phyloP scores from a whole-genome alignment of 305 asterid species.

The Vinca major region DNA sequence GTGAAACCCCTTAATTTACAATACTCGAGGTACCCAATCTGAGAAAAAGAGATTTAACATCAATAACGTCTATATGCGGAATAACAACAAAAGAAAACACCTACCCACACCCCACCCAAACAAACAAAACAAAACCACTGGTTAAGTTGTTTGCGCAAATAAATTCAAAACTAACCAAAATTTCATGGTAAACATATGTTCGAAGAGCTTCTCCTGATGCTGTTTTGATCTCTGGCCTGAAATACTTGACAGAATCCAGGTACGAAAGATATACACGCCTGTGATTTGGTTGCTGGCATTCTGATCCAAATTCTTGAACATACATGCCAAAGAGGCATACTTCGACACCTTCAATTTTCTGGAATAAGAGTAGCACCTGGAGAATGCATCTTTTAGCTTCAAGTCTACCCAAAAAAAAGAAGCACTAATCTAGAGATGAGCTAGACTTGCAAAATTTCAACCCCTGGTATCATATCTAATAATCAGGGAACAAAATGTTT shows the following conservation, averaged over 20 bases:
- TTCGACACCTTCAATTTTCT: constrained; percentile 96
- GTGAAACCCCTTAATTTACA: constrained; percentile 92
- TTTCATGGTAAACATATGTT: constrained; percentile 94
- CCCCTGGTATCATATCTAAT: not conserved
- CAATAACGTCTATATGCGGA: constrained; percentile 19
- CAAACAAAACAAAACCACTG: not conserved
- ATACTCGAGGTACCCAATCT: constrained; percentile 94
- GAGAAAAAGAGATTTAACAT: constrained; percentile 13
- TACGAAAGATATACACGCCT: constrained; percentile 96
- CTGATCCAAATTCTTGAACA: constrained; percentile 97
- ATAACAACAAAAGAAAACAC: not conserved
- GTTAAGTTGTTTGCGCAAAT: constrained; percentile 3
- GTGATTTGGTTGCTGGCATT: constrained; percentile 92
- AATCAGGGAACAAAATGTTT: not conserved
- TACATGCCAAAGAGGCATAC: constrained; percentile 99
- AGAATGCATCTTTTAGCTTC: constrained; percentile 19
- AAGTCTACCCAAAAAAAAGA: not conserved
- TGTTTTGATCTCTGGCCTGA: constrained; percentile 86
- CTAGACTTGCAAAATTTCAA: not conserved
- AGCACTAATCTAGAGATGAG: not conserved
- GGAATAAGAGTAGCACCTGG: constrained; percentile 83
- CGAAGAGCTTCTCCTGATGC: constrained; percentile 97
- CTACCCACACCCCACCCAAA: too few relatives aligned
- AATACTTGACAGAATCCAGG: constrained; percentile 95
- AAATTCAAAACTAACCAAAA: constrained; percentile 48